Evolutionary conservation across 108 stramenopile species (phyloP).

Genomic region (Skeletonema costatum): DNA sequence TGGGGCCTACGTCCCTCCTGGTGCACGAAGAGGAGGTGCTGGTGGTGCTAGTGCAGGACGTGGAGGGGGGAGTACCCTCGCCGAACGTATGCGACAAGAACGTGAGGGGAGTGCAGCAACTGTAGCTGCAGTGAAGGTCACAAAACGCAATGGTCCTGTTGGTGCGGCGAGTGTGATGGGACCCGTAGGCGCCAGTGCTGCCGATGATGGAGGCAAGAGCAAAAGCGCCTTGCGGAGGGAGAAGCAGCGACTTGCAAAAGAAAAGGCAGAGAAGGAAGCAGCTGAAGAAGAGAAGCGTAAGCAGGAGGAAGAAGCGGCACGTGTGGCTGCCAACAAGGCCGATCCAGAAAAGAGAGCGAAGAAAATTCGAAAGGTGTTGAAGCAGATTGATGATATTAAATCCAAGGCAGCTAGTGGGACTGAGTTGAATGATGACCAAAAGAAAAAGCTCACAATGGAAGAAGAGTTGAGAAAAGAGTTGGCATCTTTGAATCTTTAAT

Average conservation of each 20-base stretch:
- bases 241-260: conserved; percentile 61
- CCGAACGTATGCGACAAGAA: conserved; percentile 83
- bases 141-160: conserved; percentile 33
- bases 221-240: conserved; percentile 79
- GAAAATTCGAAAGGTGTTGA: conserved; percentile 81
- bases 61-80: conserved; percentile 63
- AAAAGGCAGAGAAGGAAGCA: conserved; percentile 54
- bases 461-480: conserved; percentile 63
- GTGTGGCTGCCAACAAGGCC: conserved; percentile 32
- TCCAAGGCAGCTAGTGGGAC: conserved; percentile 53
- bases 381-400: conserved; percentile 88
- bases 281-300: conserved; percentile 46
- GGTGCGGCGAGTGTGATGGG: conserved; percentile 48
- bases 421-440: conserved; percentile 86
- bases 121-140: conserved; percentile 51
- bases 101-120: conserved; percentile 68
- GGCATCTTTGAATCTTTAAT: conserved; percentile 26
- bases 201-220: conserved; percentile 56
- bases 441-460: conserved; percentile 71
- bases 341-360: conserved; percentile 82
- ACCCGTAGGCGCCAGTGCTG: conserved; percentile 49
- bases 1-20: conserved; percentile 78
- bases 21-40: conserved; percentile 48
- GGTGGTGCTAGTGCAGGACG: conserved; percentile 24
- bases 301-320: conserved; percentile 39